A percentile compares a stretch with the other conserved stretches of the same genome.
phyloP scores from a whole-genome alignment of 169 alveolate genomes.

The Plasmodium falciparum region DNA sequence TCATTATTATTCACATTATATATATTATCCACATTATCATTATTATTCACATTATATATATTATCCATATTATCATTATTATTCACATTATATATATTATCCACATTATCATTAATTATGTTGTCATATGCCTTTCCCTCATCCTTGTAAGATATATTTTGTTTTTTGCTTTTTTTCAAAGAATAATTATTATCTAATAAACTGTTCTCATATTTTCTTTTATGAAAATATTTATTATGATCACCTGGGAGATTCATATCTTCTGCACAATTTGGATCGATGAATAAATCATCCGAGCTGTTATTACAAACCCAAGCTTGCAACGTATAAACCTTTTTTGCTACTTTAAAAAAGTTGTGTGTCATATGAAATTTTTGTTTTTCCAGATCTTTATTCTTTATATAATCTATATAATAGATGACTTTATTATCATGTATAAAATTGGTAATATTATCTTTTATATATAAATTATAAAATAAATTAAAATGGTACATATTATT shows the following conservation, averaged over 20 bases:
- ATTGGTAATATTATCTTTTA: constrained; percentile 21
- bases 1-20: not conserved
- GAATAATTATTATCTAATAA: not conserved
- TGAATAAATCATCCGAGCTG: too few relatives aligned
- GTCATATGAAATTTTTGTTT: not conserved
- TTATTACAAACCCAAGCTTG: not conserved
- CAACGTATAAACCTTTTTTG: not conserved
- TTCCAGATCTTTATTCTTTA: not conserved
- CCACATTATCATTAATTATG: not conserved
- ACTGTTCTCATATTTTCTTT: not conserved
- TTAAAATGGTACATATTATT: constrained; percentile 18
- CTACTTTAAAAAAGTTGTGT: not conserved
- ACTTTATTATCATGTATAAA: constrained; percentile 53
- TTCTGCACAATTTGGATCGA: not conserved
- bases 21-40: not conserved
- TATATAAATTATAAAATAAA: constrained; percentile 37
- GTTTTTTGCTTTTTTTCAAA: not conserved
- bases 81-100: not conserved
- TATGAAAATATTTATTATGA: not conserved
- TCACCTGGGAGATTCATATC: not conserved
- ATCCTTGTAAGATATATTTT: too few relatives aligned
- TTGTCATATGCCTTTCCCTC: too few relatives aligned
- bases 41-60: not conserved
- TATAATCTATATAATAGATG: constrained; percentile 47
- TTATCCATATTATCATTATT: too few relatives aligned